Conservation (phyloP, 108 stramenopile genomes). For the Aurantiochytrium sp. region DNA sequence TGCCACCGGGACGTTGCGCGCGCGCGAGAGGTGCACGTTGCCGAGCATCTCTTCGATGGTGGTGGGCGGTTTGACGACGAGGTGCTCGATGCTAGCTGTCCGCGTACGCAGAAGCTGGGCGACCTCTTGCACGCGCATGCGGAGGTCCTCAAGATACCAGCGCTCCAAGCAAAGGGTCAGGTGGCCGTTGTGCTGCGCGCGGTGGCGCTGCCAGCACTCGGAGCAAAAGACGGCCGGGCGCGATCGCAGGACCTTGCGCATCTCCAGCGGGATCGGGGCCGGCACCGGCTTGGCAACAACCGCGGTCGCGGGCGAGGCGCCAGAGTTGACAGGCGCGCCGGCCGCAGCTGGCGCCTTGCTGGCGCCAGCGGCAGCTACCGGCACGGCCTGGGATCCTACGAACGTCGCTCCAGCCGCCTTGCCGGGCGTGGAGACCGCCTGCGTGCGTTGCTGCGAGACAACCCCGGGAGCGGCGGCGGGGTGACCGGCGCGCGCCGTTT, state of each 20-base stretch:
- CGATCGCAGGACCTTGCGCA: background rate
- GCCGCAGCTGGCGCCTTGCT: no score
- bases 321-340: no score
- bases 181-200: background rate
- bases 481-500: no score
- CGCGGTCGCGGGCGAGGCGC: no score
- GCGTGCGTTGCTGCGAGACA: no score
- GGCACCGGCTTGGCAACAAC: no score
- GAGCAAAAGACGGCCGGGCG: constrained; percentile 10
- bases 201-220: constrained; percentile 16
- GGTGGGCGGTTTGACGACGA: background rate
- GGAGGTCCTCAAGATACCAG: background rate
- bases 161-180: background rate
- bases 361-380: no score
- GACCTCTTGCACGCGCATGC: background rate
- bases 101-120: constrained; percentile 23
- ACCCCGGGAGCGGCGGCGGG: no score
- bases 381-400: no score
- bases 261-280: background rate
- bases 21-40: background rate
- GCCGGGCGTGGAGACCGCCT: no score
- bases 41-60: constrained; percentile 23
- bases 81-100: background rate
- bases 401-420: no score
- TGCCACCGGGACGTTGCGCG: background rate